Evolutionary conservation across 129 eudicot genomes (phyloP), one percentile per base, ranked within the genome.

Genomic region (Saposhnikovia divaricata): DNA sequence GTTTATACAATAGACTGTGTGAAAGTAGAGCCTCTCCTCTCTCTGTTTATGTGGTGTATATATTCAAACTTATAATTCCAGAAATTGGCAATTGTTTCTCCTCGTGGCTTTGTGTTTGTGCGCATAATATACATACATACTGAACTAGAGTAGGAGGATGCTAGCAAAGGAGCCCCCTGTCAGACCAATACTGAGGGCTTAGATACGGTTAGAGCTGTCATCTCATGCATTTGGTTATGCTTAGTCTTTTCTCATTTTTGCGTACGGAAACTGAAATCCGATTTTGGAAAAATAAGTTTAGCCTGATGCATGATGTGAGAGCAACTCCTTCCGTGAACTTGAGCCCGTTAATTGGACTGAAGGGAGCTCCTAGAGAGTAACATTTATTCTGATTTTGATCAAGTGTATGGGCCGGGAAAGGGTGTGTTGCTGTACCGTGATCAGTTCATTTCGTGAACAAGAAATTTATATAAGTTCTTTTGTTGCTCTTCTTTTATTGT

Each of bases 261-360:
- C 9, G 0, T 0, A 27, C 0, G 42, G 18, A 19, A 39, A 6
- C 40, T 45, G 9, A 39, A 46, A 18, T 39, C 27, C 13, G 7
- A 27, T 18, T 74, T 3, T 5, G 5, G 63, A 43, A 75, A 77
- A 28, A 44, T 76, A 74, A 77, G 85, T 73, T 63, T 83, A 59
- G 45, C 85, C 80, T 77, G 59, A 72, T 86, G 87, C 89, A 86
- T 86, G 90, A 66, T 19, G 72, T 57, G 87, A 81, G 87, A 87
- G 90, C 87, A 84, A 84, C 87, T 84, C 79, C 87, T 84, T 63
- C 85, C 80, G 81, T 65, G 25, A 72, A 15, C 83, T 84, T 87
- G 31, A 78, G 73, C 80, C 87, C 87, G 27, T 84, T 79, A 25
- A 84, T 87, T 87, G 90, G 90, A 87, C 82, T 87, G 90, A 84